These are phyloP conservation scores for Torulaspora gathmanii DNA, from an alignment of 805 yeast genomes.

Conservation along the genomic window DNA sequence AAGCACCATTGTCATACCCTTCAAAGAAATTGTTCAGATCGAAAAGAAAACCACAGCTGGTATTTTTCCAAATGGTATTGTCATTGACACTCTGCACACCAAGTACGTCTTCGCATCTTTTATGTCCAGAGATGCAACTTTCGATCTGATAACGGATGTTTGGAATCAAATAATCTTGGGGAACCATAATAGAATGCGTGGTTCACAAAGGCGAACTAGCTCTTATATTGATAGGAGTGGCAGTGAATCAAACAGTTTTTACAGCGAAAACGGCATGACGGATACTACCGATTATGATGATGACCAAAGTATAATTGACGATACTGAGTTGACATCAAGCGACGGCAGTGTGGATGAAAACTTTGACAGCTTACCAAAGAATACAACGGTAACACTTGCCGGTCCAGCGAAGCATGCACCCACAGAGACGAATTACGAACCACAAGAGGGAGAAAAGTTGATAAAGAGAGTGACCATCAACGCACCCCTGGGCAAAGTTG, in stretches of 20 bases:
- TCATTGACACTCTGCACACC: conserved; percentile 57
- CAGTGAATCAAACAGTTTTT: conserved; percentile 7
- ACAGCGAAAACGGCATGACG: conserved; percentile 10
- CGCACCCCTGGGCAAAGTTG: conserved; percentile 65
- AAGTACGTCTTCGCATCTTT: conserved; percentile 63
- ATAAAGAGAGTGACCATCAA: conserved; percentile 49
- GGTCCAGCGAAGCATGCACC: conserved; percentile 49
- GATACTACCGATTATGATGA: conserved; percentile 21
- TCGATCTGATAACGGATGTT: conserved; percentile 49
- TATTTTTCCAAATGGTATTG: conserved; percentile 65
- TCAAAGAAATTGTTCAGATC: conserved; percentile 57
- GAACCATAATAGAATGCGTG: conserved; percentile 10
- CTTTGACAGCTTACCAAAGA: conserved; percentile 17
- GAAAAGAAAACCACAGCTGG: conserved; percentile 64
- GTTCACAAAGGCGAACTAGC: conserved; percentile 4
- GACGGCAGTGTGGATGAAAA: conserved; percentile 35
- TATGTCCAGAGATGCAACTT: conserved; percentile 51
- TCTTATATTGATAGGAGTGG: conserved; percentile 10
- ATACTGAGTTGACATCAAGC: conserved; percentile 29
- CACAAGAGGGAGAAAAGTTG: conserved; percentile 48
- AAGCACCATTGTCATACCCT: conserved; percentile 52
- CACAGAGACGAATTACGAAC: conserved; percentile 42
- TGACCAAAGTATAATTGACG: conserved; percentile 15
- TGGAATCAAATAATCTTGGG: conserved; percentile 48
- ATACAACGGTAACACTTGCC: conserved; percentile 2